Percentiles rank a stretch among this genome's conserved stretches.
phyloP scores from a whole-genome alignment of 1,284 basidiomycete species.

The Apiotrichum sp. region DNA sequence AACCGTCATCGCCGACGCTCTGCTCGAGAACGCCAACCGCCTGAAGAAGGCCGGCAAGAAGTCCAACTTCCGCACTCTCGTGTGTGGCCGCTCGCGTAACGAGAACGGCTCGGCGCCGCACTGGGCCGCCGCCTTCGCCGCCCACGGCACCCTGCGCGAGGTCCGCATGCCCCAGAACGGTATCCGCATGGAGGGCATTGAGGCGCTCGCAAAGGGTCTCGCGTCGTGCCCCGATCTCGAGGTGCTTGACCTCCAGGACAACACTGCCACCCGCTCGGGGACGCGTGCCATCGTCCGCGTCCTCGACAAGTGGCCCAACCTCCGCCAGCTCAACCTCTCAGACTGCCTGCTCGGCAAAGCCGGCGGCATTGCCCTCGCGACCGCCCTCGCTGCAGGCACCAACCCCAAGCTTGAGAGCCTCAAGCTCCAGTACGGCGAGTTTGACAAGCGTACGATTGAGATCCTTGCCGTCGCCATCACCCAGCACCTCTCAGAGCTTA shows the following conservation, averaged over 20 bases:
- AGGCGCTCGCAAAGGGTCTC: constrained; percentile 71
- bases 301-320: constrained; percentile 62
- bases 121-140: constrained; percentile 84
- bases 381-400: constrained; percentile 57
- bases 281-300: constrained; percentile 68
- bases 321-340: constrained; percentile 77
- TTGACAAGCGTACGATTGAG: constrained; percentile 64
- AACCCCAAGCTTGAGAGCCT: constrained; percentile 68
- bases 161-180: constrained; percentile 96
- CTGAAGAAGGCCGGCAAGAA: constrained; percentile 60
- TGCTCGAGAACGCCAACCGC: constrained; percentile 68
- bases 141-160: constrained; percentile 68
- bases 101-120: constrained; percentile 80
- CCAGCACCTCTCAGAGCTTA: constrained; percentile 57
- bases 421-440: constrained; percentile 83
- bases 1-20: constrained; percentile 73
- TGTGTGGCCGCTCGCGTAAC: constrained; percentile 90
- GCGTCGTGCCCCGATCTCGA: constrained; percentile 62
- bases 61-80: constrained; percentile 69
- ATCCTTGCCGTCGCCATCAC: constrained; percentile 63
- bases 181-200: constrained; percentile 88
- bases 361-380: constrained; percentile 58
- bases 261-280: constrained; percentile 76
- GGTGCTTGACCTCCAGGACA: constrained; percentile 89
- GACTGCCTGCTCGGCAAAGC: constrained; percentile 76